Base-by-base conservation (phyloP, 176 grass and related monocot genomes). In the Bolboschoenus planiculmis region DNA sequence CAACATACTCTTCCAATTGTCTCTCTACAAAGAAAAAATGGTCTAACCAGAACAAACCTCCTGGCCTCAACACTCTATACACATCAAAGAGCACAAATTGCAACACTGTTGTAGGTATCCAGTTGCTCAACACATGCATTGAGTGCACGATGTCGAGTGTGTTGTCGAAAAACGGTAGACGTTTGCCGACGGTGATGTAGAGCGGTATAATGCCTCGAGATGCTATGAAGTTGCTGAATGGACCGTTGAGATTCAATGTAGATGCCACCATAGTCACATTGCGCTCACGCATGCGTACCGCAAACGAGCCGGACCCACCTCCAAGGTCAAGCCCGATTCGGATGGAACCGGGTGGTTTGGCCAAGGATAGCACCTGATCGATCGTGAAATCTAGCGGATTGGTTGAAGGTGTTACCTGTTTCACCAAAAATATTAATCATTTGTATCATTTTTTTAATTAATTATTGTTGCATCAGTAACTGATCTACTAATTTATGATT, bases 101-200 rank as follows among this genome's bases (percentile, higher is more conserved):
- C 29, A 89, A 61, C 29, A 85, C 46, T 44, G 51, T 57, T 36
- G 83, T 79, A 15, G 87, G 84, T 21, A 89, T 89, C 84, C 87
- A 86, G 67, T 89, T 89, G 68, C 87, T 89, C 18, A 83, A 81
- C 39, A 89, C 83, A 44, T 89, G 87, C 87, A 89, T 89, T 18
- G 87, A 89, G 70, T 89, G 84, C 56, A 86, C 87, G 7, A 89
- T 65, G 61, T 86, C 87, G 1, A 89, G 66, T 1, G 87, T 89
- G 68, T 89, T 89, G 56, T 89, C 87, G 10, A 89, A 89, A 63
- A 89, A 86, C 4, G 87, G 87, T 23, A 89, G 47, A 18, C 87
- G 42, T 43, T 89, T 80, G 1, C 83, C 81, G 7, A 89, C 79
- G 10, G 67, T 89, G 31, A 86, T 33, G 79, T 86, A 89, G 1